Evolutionary conservation across 2,329 filamentous ascomycete species (phyloP).

Genomic region (Tetracladium maxilliforme): DNA sequence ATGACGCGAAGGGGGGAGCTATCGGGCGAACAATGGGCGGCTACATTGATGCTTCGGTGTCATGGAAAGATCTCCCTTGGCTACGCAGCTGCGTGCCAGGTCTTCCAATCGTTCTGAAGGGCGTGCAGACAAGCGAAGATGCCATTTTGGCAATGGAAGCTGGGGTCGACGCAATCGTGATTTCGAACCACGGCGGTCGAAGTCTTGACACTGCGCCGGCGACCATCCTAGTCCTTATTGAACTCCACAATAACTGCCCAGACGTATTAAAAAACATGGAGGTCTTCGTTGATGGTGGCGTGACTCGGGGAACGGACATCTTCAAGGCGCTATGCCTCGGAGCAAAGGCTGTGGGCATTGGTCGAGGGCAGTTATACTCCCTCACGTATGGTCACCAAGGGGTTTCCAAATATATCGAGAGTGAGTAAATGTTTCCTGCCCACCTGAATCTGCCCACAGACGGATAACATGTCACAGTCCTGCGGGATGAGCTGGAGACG

Average conservation of each 20-base stretch:
- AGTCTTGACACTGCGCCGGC: slow-evolving; percentile 33
- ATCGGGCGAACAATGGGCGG: slow-evolving; percentile 37
- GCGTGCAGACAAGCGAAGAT: slow-evolving; percentile 53
- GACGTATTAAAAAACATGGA: slow-evolving; percentile 44
- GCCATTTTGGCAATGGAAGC: slow-evolving; percentile 41
- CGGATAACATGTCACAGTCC: slow-evolving; percentile 14
- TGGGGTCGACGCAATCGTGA: slow-evolving; percentile 51
- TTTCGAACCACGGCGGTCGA: slow-evolving; percentile 58
- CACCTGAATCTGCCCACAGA: no score
- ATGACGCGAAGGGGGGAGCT: slow-evolving; percentile 38
- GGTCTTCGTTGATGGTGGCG: slow-evolving; percentile 49
- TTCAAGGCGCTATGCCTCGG: slow-evolving; percentile 53
- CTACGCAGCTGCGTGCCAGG: slow-evolving; percentile 42
- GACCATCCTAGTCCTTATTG: slow-evolving; percentile 42
- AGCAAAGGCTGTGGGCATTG: slow-evolving; percentile 47
- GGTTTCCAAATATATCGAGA: slow-evolving; percentile 35
- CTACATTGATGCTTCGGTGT: slow-evolving; percentile 40
- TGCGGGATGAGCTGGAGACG: slow-evolving; percentile 41
- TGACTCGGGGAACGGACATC: slow-evolving; percentile 50
- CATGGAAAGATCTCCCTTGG: slow-evolving; percentile 53
- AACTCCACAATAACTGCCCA: slow-evolving; percentile 46
- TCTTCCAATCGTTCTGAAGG: slow-evolving; percentile 49
- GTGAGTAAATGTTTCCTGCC: no score
- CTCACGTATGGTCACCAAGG: slow-evolving; percentile 46
- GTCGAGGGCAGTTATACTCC: slow-evolving; percentile 43